Evolutionary conservation across 306 rosid species (phyloP).

Genomic region (Canavalia gladiata): DNA sequence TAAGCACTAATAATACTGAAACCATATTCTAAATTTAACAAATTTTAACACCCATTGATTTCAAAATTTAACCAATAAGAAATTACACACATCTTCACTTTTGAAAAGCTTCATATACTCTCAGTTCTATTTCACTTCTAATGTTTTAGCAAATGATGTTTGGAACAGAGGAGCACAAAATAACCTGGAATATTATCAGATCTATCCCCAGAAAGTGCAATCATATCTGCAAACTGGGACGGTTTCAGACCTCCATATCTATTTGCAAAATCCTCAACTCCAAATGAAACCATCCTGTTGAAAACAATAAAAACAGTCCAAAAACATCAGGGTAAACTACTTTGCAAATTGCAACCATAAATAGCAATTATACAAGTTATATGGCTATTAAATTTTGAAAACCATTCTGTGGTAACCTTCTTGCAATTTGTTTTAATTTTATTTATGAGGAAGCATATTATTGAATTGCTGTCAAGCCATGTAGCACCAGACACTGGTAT

Average conservation of each 20-base stretch:
- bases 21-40: slow-evolving; percentile 21
- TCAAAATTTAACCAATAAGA: slow-evolving; percentile 30
- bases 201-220: slow-evolving; percentile 89
- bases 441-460: slow-evolving; percentile 36
- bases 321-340: slow-evolving; percentile 35
- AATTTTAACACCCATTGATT: neutral
- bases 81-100: slow-evolving; percentile 22
- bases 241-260: slow-evolving; percentile 81
- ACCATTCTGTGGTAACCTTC: slow-evolving; percentile 23
- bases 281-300: slow-evolving; percentile 94
- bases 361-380: slow-evolving; percentile 21
- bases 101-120: slow-evolving; percentile 10
- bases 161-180: slow-evolving; percentile 41
- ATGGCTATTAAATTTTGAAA: slow-evolving; percentile 25
- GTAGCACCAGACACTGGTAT: neutral
- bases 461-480: slow-evolving; percentile 23
- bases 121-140: slow-evolving; percentile 17
- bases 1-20: slow-evolving; percentile 2
- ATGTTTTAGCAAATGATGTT: slow-evolving; percentile 32
- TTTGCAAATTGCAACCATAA: slow-evolving; percentile 9
- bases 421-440: slow-evolving; percentile 17
- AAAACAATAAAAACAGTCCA: slow-evolving; percentile 26
- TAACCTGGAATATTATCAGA: slow-evolving; percentile 97
- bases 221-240: slow-evolving; percentile 91
- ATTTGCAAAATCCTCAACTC: slow-evolving; percentile 83